Base-by-base conservation (phyloP, 805 yeast genomes). In the Metschnikowia peoriensis region DNA sequence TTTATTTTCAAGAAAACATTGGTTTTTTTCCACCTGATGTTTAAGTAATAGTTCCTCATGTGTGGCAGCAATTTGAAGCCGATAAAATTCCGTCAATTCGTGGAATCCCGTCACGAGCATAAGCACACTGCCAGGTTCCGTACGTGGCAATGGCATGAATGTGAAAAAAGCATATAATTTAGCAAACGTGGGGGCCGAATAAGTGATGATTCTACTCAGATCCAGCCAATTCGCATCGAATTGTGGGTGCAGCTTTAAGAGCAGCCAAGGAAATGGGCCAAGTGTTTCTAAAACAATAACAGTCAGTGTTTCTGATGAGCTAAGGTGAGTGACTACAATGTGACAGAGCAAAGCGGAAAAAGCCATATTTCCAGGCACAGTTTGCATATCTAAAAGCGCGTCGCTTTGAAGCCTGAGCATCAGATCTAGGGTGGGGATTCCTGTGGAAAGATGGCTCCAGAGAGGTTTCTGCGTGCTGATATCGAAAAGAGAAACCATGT, bases 321-420 rank as follows among this genome's bases (percentile, higher is more conserved):
- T 39, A 28, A 73, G 60, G 51, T 73, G 76, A 11, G 70, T 63
- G 9, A 61, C 58, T 7, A 72, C 58, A 10, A 71, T 43, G n/a
- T 64, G 59, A 17, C 60, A 56, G 11, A 64, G 48, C 28, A 69
- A 54, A 5, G 61, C 54, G 44, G 59, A 60, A 40, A 61, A 47
- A 0, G 62, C 66, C 12, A 50, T 42, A 53, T 66, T 61, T 4
- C 66, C 64, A 4, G 78, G 76, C n/a, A 71, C 69, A 2, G 70
- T 53, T 56, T 73, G 77, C 53, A 73, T 58, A 51, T 73, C 78
- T 46, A 66, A 65, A 7, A 74, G 56, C 10, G 71, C 69, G 41
- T 55, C 61, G 37, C 51, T 44, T 28, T 56, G 61, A 27, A 55
- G 44, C 40, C 60, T 51, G 15, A 71, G 57, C 38, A 59, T 53